Conservation (phyloP, 176 grass and related monocot species). For the Dendrocalamus sinicus region DNA sequence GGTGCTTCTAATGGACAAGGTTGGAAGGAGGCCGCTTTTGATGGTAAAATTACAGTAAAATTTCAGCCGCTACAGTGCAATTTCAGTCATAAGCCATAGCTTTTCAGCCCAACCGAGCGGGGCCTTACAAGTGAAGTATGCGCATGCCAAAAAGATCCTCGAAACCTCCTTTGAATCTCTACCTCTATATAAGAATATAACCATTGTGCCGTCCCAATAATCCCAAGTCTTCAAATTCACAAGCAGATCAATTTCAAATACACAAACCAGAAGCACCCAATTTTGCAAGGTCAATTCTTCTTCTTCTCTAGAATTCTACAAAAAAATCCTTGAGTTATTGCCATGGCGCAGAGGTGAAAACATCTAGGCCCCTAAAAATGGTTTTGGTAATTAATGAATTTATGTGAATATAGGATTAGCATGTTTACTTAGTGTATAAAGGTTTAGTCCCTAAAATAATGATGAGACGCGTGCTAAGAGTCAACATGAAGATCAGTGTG, state of each 20-base stretch:
- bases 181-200: background rate
- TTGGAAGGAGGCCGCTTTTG: constrained; percentile 83
- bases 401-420: too few species aligned
- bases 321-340: background rate
- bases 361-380: too few species aligned
- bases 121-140: fast-evolving
- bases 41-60: too few species aligned
- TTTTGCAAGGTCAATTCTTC: background rate
- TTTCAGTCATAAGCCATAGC: too few species aligned
- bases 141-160: background rate
- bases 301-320: background rate
- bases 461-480: too few species aligned
- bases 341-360: constrained; percentile 51
- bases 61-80: too few species aligned
- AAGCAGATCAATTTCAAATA: background rate
- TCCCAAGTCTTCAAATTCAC: background rate
- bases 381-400: too few species aligned
- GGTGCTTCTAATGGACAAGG: constrained; percentile 75
- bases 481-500: too few species aligned
- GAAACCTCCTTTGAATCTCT: background rate
- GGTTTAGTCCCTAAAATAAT: too few species aligned
- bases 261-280: background rate
- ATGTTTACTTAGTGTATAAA: too few species aligned
- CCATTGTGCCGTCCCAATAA: background rate
- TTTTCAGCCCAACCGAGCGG: too few species aligned